These are phyloP conservation scores for Penicillium cinerascens DNA, from an alignment of 495 filamentous ascomycete species.

Conservation along the genomic window DNA sequence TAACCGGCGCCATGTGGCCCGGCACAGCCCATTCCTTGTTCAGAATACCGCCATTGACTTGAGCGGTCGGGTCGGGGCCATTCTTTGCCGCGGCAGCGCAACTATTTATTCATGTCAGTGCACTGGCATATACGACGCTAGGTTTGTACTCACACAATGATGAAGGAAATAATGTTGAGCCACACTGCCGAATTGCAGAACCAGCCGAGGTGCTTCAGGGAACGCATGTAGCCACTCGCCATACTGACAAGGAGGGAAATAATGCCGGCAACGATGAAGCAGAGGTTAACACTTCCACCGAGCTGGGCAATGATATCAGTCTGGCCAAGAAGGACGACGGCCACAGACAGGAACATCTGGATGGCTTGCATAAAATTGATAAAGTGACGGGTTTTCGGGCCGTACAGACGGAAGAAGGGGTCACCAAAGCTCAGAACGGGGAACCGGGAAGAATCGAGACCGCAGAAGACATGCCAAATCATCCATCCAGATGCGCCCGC, in stretches of 20 bases:
- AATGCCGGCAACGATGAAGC: constrained; percentile 49
- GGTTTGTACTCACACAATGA: constrained; percentile 15
- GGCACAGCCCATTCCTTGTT: constrained; percentile 6
- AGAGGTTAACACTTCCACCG: constrained; percentile 30
- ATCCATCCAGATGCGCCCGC: constrained; percentile 41
- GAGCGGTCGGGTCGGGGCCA: constrained; percentile 38
- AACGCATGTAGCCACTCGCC: constrained; percentile 42
- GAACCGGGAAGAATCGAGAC: constrained; percentile 51
- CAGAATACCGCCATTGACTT: constrained; percentile 12
- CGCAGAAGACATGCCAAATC: constrained; percentile 54
- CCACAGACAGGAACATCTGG: constrained; percentile 51
- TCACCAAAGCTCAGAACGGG: constrained; percentile 56
- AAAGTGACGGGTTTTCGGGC: constrained; percentile 45
- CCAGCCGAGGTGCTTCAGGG: constrained; percentile 24
- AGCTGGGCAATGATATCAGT: constrained; percentile 36
- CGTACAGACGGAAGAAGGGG: constrained; percentile 53
- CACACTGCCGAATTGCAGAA: constrained; percentile 24
- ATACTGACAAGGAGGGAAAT: constrained; percentile 47
- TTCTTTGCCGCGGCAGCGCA: constrained; percentile 47
- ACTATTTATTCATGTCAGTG: constrained; percentile 24
- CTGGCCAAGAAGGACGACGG: constrained; percentile 51
- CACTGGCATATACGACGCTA: too few relatives aligned
- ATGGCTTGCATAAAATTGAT: constrained; percentile 53
- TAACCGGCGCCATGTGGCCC: constrained; percentile 8
- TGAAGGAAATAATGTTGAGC: constrained; percentile 26